Evolutionary conservation across 192 early-diverging fungal genomes (phyloP), one percentile per base, ranked within the genome.

Genomic region (Linnemannia exigua): DNA sequence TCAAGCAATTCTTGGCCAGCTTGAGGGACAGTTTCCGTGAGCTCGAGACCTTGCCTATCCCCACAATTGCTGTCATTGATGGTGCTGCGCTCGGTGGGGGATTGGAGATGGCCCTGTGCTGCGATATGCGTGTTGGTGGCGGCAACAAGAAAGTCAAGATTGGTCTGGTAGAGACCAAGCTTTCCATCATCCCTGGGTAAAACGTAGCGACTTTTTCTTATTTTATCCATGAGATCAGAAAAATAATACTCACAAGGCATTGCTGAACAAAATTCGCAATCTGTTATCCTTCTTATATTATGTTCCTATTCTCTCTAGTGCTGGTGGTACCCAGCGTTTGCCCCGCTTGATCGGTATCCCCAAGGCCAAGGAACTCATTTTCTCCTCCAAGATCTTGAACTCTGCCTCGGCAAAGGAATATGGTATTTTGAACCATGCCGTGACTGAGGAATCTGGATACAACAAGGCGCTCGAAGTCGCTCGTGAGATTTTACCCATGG

Each of bases 181-280:
- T 99, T 25, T 97, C 95, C 47, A 99, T 99, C 73, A 99, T 99
- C 72, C 98, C 98, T 37, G 98, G 98, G 92, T 95, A 90, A 67
- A 48, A 44, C 22, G 5, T 63, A 5, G 8, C 22, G 9, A 16
- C 36, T 7, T 20, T 41, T 28, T n/a, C n/a, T n/a, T n/a, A n/a
- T n/a, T n/a, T n/a, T n/a, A n/a, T n/a, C n/a, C n/a, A n/a, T n/a
- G n/a, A n/a, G n/a, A n/a, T n/a, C n/a, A n/a, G n/a, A n/a, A n/a
- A n/a, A n/a, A n/a, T n/a, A n/a, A n/a, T n/a, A n/a, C n/a, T n/a
- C n/a, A n/a, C n/a, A n/a, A n/a, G n/a, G n/a, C n/a, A n/a, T n/a
- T n/a, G n/a, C n/a, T n/a, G n/a, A n/a, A n/a, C n/a, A n/a, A n/a
- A n/a, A n/a, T n/a, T n/a, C n/a, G n/a, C n/a, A n/a, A n/a, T n/a